Evolutionary conservation across 2,329 filamentous ascomycete genomes (phyloP).

Genomic region (Fusarium agapanthi): DNA sequence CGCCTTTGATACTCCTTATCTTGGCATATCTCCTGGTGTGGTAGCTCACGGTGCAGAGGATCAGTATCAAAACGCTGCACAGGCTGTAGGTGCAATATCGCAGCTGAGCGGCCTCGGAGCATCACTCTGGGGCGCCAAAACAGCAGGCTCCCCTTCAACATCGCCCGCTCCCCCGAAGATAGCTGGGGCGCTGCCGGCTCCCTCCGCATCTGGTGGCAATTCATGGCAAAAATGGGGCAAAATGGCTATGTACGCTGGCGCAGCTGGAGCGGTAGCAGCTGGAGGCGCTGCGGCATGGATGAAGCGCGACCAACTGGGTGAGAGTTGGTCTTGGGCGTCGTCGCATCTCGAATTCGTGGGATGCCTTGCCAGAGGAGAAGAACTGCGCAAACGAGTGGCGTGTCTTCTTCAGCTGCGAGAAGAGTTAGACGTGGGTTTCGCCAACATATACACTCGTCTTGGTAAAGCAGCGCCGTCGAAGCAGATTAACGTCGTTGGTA

Average conservation of each 20-base stretch:
- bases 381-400: conserved; percentile 78
- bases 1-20: conserved; percentile 93
- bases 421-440: conserved; percentile 78
- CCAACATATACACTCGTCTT: conserved; percentile 87
- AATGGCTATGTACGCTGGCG: conserved; percentile 86
- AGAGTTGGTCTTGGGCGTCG: conserved; percentile 82
- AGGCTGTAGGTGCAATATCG: conserved; percentile 73
- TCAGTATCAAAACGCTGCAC: conserved; percentile 77
- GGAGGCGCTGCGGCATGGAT: conserved; percentile 87
- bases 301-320: conserved; percentile 80
- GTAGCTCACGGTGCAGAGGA: conserved; percentile 88
- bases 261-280: conserved; percentile 81
- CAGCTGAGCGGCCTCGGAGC: conserved; percentile 72
- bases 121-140: conserved; percentile 67
- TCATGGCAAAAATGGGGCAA: conserved; percentile 85
- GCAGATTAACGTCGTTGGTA: conserved; percentile 61
- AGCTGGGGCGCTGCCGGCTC: conserved; percentile 40
- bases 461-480: conserved; percentile 71
- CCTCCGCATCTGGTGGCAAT: conserved; percentile 40
- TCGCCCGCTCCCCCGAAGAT: conserved; percentile 32
- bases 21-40: conserved; percentile 82
- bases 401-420: conserved; percentile 70
- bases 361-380: conserved; percentile 83
- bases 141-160: conserved; percentile 37
- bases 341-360: conserved; percentile 95